phyloP scores from a whole-genome alignment of 2,329 filamentous ascomycete genomes.

The Penicillium sp. region DNA sequence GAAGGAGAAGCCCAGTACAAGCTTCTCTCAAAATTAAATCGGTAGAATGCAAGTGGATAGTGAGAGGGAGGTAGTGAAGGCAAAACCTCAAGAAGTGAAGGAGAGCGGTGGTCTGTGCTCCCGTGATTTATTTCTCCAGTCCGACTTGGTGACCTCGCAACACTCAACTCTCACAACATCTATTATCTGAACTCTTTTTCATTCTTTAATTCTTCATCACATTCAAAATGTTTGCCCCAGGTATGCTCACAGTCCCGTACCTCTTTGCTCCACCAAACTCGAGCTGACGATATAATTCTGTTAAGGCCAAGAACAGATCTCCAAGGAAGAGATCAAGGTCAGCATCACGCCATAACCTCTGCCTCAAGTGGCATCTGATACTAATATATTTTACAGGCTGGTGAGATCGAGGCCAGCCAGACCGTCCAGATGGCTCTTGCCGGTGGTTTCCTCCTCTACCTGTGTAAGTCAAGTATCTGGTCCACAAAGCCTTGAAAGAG shows the following conservation, averaged over 20 bases:
- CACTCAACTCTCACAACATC: slow-evolving; percentile 10
- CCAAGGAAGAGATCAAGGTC: slow-evolving; percentile 49
- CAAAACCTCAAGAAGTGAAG: slow-evolving; percentile 18
- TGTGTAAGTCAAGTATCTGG: slow-evolving; percentile 51
- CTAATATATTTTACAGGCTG: slow-evolving; percentile 36
- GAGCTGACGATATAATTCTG: slow-evolving; percentile 2
- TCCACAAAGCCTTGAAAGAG: neutral
- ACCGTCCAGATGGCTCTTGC: slow-evolving; percentile 57
- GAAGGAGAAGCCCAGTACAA: neutral
- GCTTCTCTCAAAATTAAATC: neutral
- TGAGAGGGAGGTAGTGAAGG: slow-evolving; percentile 11
- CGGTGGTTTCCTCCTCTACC: slow-evolving; percentile 59
- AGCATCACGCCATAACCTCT: slow-evolving; percentile 3
- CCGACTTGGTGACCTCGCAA: neutral
- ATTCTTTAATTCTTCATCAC: neutral
- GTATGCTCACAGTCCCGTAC: slow-evolving; percentile 17
- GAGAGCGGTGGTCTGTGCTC: slow-evolving; percentile 28
- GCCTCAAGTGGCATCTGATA: neutral
- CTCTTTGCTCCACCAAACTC: neutral
- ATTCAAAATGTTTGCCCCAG: slow-evolving; percentile 37
- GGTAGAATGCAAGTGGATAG: slow-evolving; percentile 1
- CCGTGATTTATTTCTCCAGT: slow-evolving; percentile 28
- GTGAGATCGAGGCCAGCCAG: slow-evolving; percentile 54
- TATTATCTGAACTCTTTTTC: neutral
- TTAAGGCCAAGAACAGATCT: slow-evolving; percentile 46